phyloP scores from a whole-genome alignment of 371 early-diverging fungal species.

The Coelomomyces lativittatus region DNA sequence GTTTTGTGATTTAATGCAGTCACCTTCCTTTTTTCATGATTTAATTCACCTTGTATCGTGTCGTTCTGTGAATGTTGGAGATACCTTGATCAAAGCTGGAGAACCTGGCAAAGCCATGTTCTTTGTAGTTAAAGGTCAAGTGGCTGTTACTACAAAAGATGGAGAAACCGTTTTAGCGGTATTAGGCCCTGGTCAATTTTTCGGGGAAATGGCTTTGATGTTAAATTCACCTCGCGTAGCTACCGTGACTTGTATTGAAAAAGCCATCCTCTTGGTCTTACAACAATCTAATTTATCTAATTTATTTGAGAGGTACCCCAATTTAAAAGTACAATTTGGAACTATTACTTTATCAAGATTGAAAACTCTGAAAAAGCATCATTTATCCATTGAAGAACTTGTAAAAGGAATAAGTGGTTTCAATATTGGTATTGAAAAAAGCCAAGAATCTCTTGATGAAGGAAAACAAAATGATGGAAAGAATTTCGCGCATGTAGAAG shows the following conservation, averaged over 20 bases:
- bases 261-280: conserved; percentile 46
- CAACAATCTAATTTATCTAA: conserved; percentile 43
- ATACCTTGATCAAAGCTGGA: conserved; percentile 48
- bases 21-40: conserved; percentile 8
- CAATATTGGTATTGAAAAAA: too few relatives aligned
- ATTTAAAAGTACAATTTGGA: not conserved
- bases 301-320: too few relatives aligned
- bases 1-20: too few relatives aligned
- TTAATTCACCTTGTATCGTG: conserved; percentile 21
- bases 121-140: conserved; percentile 57
- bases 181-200: conserved; percentile 27
- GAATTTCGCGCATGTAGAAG: too few relatives aligned
- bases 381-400: not conserved
- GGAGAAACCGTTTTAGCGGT: conserved; percentile 56
- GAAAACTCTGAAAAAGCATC: not conserved
- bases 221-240: conserved; percentile 63
- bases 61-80: conserved; percentile 32
- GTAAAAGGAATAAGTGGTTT: not conserved
- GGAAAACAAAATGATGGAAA: too few relatives aligned
- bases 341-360: not conserved
- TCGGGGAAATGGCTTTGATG: conserved; percentile 65
- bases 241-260: conserved; percentile 51
- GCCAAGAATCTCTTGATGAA: too few relatives aligned
- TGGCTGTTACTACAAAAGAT: conserved; percentile 57
- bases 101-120: conserved; percentile 67